phyloP scores from a whole-genome alignment of 2,329 filamentous ascomycete genomes.

The Thermomyces lanuginosus region DNA sequence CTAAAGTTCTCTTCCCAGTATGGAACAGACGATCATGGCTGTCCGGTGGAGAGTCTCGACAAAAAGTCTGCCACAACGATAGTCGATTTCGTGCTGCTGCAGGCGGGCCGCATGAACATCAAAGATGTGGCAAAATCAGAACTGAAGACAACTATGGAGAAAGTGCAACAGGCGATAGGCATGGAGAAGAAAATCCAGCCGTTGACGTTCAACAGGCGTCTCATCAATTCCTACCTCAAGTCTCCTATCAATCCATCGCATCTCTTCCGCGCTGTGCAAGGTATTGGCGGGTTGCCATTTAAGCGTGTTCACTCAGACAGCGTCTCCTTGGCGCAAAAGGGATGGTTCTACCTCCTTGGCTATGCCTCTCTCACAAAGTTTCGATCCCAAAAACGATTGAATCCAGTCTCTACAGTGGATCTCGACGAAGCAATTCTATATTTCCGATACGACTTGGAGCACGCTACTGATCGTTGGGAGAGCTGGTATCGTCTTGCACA shows the following conservation, averaged over 20 bases:
- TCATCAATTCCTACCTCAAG: slow-evolving; percentile 67
- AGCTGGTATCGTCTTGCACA: slow-evolving; percentile 81
- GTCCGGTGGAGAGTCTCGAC: slow-evolving; percentile 60
- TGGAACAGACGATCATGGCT: slow-evolving; percentile 63
- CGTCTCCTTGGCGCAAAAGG: slow-evolving; percentile 53
- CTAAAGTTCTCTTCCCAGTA: slow-evolving; percentile 57
- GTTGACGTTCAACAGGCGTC: slow-evolving; percentile 72
- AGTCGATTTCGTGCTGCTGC: slow-evolving; percentile 64
- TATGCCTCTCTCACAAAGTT: slow-evolving; percentile 82
- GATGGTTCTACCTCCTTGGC: slow-evolving; percentile 85
- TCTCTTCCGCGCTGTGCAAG: slow-evolving; percentile 65
- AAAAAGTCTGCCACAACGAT: slow-evolving; percentile 64
- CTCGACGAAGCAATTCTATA: slow-evolving; percentile 67
- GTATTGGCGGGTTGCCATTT: slow-evolving; percentile 57
- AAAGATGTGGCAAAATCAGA: slow-evolving; percentile 87
- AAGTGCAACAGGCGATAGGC: slow-evolving; percentile 76
- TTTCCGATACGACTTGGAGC: slow-evolving; percentile 66
- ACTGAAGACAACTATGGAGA: slow-evolving; percentile 76
- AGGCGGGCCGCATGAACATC: slow-evolving; percentile 70
- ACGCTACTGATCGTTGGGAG: slow-evolving; percentile 69
- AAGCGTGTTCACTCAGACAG: slow-evolving; percentile 55
- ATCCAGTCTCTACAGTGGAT: slow-evolving; percentile 65
- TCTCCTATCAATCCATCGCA: slow-evolving; percentile 67
- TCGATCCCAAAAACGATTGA: slow-evolving; percentile 59
- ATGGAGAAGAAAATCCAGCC: slow-evolving; percentile 59